phyloP scores from a whole-genome alignment of 2,329 filamentous ascomycete species.

The Diaporthe vaccinii region DNA sequence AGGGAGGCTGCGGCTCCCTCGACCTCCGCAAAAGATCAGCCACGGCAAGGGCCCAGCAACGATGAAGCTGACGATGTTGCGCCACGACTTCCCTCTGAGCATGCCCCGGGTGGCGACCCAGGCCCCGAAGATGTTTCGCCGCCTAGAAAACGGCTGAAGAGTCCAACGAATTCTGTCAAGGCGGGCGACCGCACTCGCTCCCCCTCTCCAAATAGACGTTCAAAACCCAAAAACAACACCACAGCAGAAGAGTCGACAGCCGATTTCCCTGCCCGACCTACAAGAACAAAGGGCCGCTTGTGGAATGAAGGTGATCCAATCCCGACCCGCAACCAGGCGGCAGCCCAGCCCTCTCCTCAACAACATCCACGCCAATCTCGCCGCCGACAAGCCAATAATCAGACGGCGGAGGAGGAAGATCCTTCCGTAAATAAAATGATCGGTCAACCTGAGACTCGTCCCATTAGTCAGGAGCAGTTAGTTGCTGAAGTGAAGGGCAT shows the following conservation, averaged over 20 bases:
- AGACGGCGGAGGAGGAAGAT: constrained; percentile 40
- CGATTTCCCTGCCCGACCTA: constrained; percentile 28
- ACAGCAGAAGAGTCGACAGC: constrained; percentile 3
- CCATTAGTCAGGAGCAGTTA: constrained; percentile 83
- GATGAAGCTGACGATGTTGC: neutral
- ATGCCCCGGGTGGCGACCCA: neutral
- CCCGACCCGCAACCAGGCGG: neutral
- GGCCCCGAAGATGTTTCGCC: constrained; percentile 3
- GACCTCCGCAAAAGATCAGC: neutral
- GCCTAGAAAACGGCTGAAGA: constrained; percentile 30
- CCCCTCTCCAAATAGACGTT: constrained; percentile 8
- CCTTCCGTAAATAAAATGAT: constrained; percentile 42
- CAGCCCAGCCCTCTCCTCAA: constrained; percentile 9
- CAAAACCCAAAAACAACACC: neutral
- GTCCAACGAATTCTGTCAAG: constrained; percentile 3
- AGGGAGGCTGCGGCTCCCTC: neutral
- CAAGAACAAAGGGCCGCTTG: constrained; percentile 18
- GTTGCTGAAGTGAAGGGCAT: constrained; percentile 86
- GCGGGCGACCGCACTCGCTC: constrained; percentile 24
- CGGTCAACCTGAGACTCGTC: constrained; percentile 72
- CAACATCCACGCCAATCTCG: neutral
- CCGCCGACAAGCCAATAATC: neutral
- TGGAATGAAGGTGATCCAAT: constrained; percentile 37
- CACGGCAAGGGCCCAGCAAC: neutral
- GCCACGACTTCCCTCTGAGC: neutral